Evolutionary conservation across 1,284 basidiomycete genomes (phyloP), one percentile per base, ranked within the genome.

Genomic region (Clitocybe nebularis): DNA sequence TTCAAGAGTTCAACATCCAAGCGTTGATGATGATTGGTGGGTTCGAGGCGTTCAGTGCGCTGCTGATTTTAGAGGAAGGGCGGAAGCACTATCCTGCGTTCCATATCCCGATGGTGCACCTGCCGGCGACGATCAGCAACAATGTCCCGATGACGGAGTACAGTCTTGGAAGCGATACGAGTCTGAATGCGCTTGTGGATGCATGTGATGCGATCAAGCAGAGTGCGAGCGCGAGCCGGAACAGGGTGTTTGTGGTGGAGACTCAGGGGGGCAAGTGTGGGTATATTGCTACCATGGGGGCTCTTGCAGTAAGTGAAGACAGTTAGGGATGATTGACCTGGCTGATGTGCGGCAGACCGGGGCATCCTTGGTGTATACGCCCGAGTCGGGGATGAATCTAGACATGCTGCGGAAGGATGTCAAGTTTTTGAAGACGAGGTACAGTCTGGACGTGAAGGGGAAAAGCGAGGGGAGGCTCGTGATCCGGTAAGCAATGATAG

Each of bases 171-270:
- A 89, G 85, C 49, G 95, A 99, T 61, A 99, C 95, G 23, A 91
- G 89, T 61, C 72, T 99, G 72, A 98, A 98, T 60, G 93, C 93
- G 1, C 75, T 99, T n/a, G 93, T 98, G 26, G 88, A 93, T 48
- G 94, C 96, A 2, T 98, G 94, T 60, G 96, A 99, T 66, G 86
- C 93, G 22, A 96, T 99, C 68, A 96, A 94, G 71, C 96, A 99
- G 74, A 93, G 89, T 56, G 95, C 96, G 4, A 90, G 89, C 39
- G 95, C 95, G 4, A 94, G 90, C 56, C 70, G 95, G 51, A 95
- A 98, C 64, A 74, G 95, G 36, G 94, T 97, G 42, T 99, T 99
- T 61, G 89, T 99, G 1, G 92, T 99, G 19, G 94, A 99, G 69
- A 97, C 94, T 0, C 96, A 99, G 65, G 95, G 96, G 43, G 95